Evolutionary conservation across 1,139 yeast species (phyloP).

Genomic region (Suhomyces anneliseae): DNA sequence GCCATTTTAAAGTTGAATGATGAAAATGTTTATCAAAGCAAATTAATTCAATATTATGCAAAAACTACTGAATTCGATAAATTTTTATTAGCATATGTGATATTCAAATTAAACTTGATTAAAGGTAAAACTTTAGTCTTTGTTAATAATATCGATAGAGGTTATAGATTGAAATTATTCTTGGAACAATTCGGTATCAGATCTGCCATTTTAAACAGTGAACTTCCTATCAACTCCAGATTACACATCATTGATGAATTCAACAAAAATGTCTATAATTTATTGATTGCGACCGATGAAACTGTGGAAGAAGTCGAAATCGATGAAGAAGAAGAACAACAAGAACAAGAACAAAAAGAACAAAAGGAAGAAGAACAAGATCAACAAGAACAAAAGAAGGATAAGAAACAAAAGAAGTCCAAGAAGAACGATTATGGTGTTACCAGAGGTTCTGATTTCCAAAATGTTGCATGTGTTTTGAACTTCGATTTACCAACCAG

Average conservation of each 20-base stretch:
- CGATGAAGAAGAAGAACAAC: conserved; percentile 49
- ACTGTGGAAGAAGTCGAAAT: conserved; percentile 52
- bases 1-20: conserved; percentile 79
- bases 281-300: conserved; percentile 95
- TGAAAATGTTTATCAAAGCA: conserved; percentile 55
- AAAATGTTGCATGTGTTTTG: conserved; percentile 92
- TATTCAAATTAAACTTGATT: conserved; percentile 82
- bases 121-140: conserved; percentile 90
- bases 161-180: conserved; percentile 86
- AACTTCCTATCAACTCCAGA: conserved; percentile 89
- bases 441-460: conserved; percentile 95
- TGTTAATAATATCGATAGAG: conserved; percentile 94
- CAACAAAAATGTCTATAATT: conserved; percentile 82
- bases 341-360: conserved; percentile 18
- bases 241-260: conserved; percentile 94
- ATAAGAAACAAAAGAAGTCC: conserved; percentile 14
- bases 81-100: conserved; percentile 85
- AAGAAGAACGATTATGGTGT: conserved; percentile 63
- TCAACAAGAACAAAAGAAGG: conserved; percentile 10
- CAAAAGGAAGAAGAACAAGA: conserved; percentile 1
- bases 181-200: conserved; percentile 93
- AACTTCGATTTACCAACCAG: conserved; percentile 94
- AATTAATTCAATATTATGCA: conserved; percentile 81
- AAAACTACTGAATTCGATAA: conserved; percentile 89
- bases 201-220: conserved; percentile 87